Percentiles rank a stretch among this genome's conserved stretches.
phyloP scores from a whole-genome alignment of 805 yeast species.

The Lachancea dasiensis region DNA sequence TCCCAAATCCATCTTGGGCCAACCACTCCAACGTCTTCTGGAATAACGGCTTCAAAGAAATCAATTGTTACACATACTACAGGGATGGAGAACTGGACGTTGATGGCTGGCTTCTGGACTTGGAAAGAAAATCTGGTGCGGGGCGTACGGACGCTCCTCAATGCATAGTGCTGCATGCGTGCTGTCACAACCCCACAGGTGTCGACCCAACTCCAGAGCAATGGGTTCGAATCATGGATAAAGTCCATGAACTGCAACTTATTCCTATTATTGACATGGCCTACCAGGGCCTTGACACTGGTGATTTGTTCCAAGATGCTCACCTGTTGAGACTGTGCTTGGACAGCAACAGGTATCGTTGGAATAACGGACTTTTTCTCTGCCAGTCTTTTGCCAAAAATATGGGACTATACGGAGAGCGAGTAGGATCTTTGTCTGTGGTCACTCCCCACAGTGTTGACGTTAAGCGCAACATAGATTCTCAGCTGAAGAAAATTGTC shows the following conservation, averaged over 20 bases:
- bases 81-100: constrained; percentile 63
- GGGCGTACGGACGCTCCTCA: constrained; percentile 41
- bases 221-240: constrained; percentile 70
- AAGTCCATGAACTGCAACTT: constrained; percentile 50
- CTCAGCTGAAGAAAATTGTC: constrained; percentile 76
- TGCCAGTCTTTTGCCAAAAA: constrained; percentile 95
- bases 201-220: constrained; percentile 79
- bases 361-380: constrained; percentile 48
- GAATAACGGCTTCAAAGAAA: constrained; percentile 56
- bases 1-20: constrained; percentile 93
- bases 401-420: constrained; percentile 93
- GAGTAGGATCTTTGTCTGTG: constrained; percentile 74
- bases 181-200: constrained; percentile 97
- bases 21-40: constrained; percentile 79
- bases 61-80: constrained; percentile 66
- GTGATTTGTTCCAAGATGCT: constrained; percentile 70
- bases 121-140: constrained; percentile 43
- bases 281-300: constrained; percentile 92
- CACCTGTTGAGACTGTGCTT: constrained; percentile 40
- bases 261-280: constrained; percentile 90
- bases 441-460: constrained; percentile 50
- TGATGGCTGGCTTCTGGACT: constrained; percentile 55
- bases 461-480: constrained; percentile 49
- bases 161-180: constrained; percentile 74
- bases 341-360: constrained; percentile 19